Conservation (phyloP, 148 eudicot species). For the Spergularia bocconei region DNA sequence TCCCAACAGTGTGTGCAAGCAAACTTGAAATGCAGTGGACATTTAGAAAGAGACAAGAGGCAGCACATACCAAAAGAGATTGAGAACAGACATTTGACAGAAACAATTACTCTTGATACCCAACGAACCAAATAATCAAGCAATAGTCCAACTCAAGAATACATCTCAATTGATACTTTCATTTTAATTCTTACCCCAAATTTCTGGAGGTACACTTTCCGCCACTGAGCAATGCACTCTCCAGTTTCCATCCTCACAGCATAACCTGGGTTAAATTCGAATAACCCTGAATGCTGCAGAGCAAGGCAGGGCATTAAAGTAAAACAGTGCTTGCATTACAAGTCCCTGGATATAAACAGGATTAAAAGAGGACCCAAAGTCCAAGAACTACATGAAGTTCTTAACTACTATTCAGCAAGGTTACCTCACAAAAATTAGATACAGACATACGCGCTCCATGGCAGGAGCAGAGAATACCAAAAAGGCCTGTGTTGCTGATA, state of each 20-base stretch:
- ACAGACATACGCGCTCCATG: conserved; percentile 69
- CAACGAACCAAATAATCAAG: background rate
- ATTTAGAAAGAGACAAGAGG: background rate
- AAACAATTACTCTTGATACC: background rate
- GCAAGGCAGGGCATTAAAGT: conserved; percentile 12
- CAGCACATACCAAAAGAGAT: background rate
- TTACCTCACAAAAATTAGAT: conserved; percentile 62
- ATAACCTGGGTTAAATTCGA: conserved; percentile 54
- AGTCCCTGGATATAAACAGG: background rate
- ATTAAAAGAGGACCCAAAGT: background rate
- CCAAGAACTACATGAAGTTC: background rate
- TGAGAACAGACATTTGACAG: background rate
- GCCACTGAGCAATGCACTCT: conserved; percentile 71
- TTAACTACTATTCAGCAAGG: background rate
- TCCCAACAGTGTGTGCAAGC: no score
- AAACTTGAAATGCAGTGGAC: background rate
- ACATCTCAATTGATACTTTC: background rate
- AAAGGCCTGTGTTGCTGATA: conserved; percentile 59
- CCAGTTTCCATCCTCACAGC: conserved; percentile 66
- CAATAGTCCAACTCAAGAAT: conserved; percentile 2
- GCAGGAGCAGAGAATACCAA: conserved; percentile 66
- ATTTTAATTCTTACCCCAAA: conserved; percentile 45
- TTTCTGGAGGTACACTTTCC: conserved; percentile 45
- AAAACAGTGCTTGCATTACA: conserved; percentile 11
- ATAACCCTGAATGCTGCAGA: conserved; percentile 68